Evolutionary conservation across 768 basidiomycete species (phyloP), one percentile per base, ranked within the genome.

Genomic region (Rhizopogon salebrosus): DNA sequence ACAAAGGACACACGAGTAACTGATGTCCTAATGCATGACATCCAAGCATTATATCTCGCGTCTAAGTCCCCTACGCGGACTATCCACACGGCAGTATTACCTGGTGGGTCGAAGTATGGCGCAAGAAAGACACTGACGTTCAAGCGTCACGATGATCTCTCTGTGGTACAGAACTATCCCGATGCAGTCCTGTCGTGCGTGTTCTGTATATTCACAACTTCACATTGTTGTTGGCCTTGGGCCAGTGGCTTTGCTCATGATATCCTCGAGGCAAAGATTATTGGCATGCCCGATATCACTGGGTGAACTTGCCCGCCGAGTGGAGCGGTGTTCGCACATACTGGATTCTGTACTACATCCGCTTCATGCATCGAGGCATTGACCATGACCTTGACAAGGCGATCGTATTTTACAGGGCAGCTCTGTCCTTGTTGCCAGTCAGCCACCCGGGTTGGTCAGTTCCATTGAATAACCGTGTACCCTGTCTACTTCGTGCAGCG

Each of bases 1-100:
- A 97, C 97, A 45, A 99, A 98, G 73, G 84, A 88, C 60, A 88
- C 98, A 67, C 89, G 91, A 55, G 77, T 98, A 27, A 68, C 77
- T 4, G 97, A 98, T 65, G 76, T 89, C 54, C 69, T 71, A 14
- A 71, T 78, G 3, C 83, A 89, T 60, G 90, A 93, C 59, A 75
- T 97, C 52, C 86, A 91, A 66, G 81, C 85, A 6, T 84, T 87
- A 13, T 92, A 92, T 64, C 78, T 81, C 22, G 81, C 89, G 29
- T 83, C 87, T 41, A 63, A 76, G 4, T 63, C 80, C 1, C 67
- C 72, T 41, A 66, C 71, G 14, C 79, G 90, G 40, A 86, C 82
- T 34, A 91, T 95, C 60, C 80, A 82, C 31, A 86, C 87, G 1
- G 69, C 78, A 13, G 77, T 97, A 37, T 95, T 95, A 76, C 84